phyloP scores from a whole-genome alignment of 1,284 basidiomycete genomes.

The Austroboletus rostrupii region DNA sequence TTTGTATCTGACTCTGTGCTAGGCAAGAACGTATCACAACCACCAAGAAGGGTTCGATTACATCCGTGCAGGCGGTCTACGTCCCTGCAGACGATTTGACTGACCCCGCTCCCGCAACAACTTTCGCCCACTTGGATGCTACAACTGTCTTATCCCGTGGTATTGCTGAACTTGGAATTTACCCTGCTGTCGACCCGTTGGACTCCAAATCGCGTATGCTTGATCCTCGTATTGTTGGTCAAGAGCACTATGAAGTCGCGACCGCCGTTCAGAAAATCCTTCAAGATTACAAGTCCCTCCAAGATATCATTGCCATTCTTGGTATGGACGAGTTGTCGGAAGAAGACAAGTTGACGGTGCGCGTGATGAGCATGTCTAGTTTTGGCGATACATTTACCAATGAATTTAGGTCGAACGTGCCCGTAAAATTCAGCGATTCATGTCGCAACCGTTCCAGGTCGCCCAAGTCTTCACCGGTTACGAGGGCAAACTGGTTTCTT shows the following conservation, averaged over 20 bases:
- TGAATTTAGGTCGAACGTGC: conserved; percentile 73
- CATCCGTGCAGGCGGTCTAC: conserved; percentile 99
- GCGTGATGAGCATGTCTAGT: conserved; percentile 21
- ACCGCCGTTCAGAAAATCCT: conserved; percentile 97
- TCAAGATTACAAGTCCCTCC: conserved; percentile 99
- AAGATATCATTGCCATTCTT: conserved; percentile 94
- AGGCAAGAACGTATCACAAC: conserved; percentile 99
- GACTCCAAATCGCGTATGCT: conserved; percentile 99
- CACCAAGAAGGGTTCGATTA: conserved; percentile 99
- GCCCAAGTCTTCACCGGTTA: conserved; percentile 99
- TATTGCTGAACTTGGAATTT: conserved; percentile 99
- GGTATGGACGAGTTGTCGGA: conserved; percentile 99
- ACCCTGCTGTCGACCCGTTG: conserved; percentile 98
- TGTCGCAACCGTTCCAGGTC: conserved; percentile 99
- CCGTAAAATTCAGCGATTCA: conserved; percentile 93
- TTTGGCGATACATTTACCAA: conserved; percentile 3
- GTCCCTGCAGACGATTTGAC: conserved; percentile 99
- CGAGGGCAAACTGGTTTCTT: conserved; percentile 90
- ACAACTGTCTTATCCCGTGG: conserved; percentile 98
- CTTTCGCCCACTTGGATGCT: conserved; percentile 99
- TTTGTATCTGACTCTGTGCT: conserved; percentile 14
- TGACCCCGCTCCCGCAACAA: conserved; percentile 98
- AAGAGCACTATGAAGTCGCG: conserved; percentile 93
- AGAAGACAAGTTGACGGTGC: conserved; percentile 97
- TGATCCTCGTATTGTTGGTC: conserved; percentile 93